Percentiles rank a stretch among this genome's conserved stretches.
Conservation (phyloP, 2,329 filamentous ascomycete genomes). For the Venturia nashicola region DNA sequence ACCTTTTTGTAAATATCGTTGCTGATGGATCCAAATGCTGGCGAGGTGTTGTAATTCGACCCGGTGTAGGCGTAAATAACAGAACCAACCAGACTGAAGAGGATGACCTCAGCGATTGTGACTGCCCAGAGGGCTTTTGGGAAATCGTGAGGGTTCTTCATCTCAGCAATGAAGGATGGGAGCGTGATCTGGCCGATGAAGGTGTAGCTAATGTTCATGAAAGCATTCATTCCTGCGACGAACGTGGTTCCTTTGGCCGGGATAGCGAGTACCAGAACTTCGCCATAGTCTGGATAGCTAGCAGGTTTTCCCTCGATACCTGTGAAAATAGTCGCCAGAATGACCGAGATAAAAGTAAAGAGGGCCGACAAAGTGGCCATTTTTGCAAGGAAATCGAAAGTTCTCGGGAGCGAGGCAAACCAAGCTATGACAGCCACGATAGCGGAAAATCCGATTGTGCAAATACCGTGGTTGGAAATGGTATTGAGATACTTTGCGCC, state of each 20-base stretch:
- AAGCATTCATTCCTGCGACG: constrained; percentile 71
- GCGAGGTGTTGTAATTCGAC: constrained; percentile 76
- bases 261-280: constrained; percentile 55
- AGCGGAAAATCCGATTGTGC: constrained; percentile 69
- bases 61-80: constrained; percentile 82
- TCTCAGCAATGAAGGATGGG: constrained; percentile 90
- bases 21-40: constrained; percentile 74
- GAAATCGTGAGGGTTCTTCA: constrained; percentile 71
- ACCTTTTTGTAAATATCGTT: constrained; percentile 71
- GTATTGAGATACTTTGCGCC: constrained; percentile 85
- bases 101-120: constrained; percentile 74
- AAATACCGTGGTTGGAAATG: constrained; percentile 59
- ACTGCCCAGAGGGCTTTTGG: constrained; percentile 87
- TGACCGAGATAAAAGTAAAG: constrained; percentile 82
- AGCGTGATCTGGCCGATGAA: constrained; percentile 94
- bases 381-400: constrained; percentile 68
- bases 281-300: constrained; percentile 44
- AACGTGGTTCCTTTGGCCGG: constrained; percentile 64
- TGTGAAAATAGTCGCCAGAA: constrained; percentile 73
- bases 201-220: constrained; percentile 91
- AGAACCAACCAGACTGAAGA: constrained; percentile 72
- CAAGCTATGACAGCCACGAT: constrained; percentile 66
- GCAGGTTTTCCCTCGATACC: constrained; percentile 64
- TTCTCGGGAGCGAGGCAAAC: constrained; percentile 70
- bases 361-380: constrained; percentile 68